Evolutionary conservation across 2,329 filamentous ascomycete genomes (phyloP), one percentile per base, ranked within the genome.

Genomic region (Ceratocystis colombiana): DNA sequence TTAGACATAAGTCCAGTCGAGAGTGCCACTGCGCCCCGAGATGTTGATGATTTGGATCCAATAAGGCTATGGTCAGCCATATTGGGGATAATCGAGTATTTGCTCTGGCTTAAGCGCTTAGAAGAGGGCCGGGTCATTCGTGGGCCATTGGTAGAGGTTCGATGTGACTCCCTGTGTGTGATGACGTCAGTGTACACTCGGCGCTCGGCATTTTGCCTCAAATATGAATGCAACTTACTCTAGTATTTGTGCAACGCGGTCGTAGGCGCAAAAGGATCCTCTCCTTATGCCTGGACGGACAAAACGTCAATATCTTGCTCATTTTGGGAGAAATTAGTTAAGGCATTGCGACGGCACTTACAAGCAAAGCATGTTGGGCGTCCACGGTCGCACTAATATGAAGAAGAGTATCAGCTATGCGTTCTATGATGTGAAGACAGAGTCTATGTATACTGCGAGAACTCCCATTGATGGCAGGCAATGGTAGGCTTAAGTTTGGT

Each of bases 251-350:
- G 89, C 89, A 37, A 90, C 86, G 62, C 84, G 83, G 0, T 87
- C 88, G 76, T 92, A 92, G 74, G 81, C 82, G 76, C 89, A 93
- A 70, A 84, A 80, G 0, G 87, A 88, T 73, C 90, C 87, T 57
- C 89, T 80, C 75, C 91, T 92, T 71, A 90, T 85, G 73, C 87
- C 88, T 80, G 74, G 74, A 61, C 78, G 70, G 71, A 8, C 5
- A 53, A 22, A 25, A 53, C 15, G 33, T 48, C 15, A 4, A 8
- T 50, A 22, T 55, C 22, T 30, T 22, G 17, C n/a, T 62, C 30
- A 46, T 41, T 41, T 12, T 41, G 17, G 5, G 44, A 66, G 57
- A 1, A 30, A 10, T 67, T 22, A 8, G n/a, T 28, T 41, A 15
- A 4, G 48, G 10, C 45, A 10, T 4, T 46, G 10, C 7, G 3